Base-by-base conservation (phyloP, 441 rosid genomes). In the Mallotus japonicus region DNA sequence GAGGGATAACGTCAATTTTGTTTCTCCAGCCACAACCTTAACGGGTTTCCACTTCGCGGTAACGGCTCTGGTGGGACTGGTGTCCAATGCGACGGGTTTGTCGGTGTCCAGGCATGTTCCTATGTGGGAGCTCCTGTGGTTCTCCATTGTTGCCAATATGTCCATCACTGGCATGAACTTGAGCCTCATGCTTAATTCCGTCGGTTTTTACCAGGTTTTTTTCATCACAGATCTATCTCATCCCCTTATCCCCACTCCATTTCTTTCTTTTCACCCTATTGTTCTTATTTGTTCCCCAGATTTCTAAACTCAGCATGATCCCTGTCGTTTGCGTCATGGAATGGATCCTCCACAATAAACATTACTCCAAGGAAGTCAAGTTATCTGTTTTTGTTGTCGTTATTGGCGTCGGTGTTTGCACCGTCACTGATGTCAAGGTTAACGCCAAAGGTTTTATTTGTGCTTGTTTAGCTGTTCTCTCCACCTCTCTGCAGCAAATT, bases 321-420 rank as follows among this genome's bases (percentile, higher is more conserved):
- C 98, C 99, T 0, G 99, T 95, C 46, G 97, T 92, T 5, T 92
- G 99, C 60, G 76, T 95, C 61, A 81, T 95, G 99, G 99, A 95
- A 77, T 91, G 98, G 99, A 80, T 95, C 69, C 85, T 95, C 44
- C 92, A 95, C 82, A 84, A 63, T 72, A 95, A 92, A 72, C 92
- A 83, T 63, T 95, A 92, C 87, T 87, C 96, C 0, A 88, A 72
- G 72, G 90, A 90, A 86, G 91, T 92, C 76, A 95, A 92, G 75
- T 65, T 87, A 32, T 84, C 97, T 32, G 99, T 92, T 28, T n/a
- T 92, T 71, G 95, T 92, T 78, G 99, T 95, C 28, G 98, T 95
- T 62, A 74, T 91, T 0, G 98, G 98, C 15, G 98, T 95, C 49
- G 98, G 97, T 63, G 91, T 95, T 75, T 95, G 98, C 87, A 95